Evolutionary conservation across 305 asterid genomes (phyloP).

Genomic region (Plantago coronopus): DNA sequence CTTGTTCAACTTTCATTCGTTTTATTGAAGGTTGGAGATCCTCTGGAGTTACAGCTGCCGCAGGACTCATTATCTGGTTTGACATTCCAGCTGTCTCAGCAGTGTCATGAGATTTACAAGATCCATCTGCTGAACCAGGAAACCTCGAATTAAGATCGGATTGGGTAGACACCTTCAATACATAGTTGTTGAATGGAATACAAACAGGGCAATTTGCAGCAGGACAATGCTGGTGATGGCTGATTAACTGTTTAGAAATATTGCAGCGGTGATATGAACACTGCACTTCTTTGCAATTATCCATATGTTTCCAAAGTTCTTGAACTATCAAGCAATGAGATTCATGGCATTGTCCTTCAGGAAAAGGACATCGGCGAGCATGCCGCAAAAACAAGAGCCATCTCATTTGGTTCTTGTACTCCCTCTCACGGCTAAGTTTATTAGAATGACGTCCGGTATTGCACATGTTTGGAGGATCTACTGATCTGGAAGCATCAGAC

Average conservation of each 20-base stretch:
- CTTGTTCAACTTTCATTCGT: slow-evolving; percentile 71
- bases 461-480: slow-evolving; percentile 40
- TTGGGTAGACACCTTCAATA: slow-evolving; percentile 42
- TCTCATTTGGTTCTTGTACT: slow-evolving; percentile 57
- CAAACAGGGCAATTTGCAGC: slow-evolving; percentile 81
- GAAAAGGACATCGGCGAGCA: slow-evolving; percentile 79
- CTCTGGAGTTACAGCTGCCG: slow-evolving; percentile 48
- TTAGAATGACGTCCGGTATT: slow-evolving; percentile 38
- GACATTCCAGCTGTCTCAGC: slow-evolving; percentile 45
- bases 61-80: slow-evolving; percentile 33
- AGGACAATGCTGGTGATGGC: slow-evolving; percentile 58
- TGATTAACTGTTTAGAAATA: slow-evolving; percentile 44
- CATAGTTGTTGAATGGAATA: slow-evolving; percentile 62
- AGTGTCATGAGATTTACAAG: slow-evolving; percentile 43
- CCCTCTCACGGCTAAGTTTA: slow-evolving; percentile 46
- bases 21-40: slow-evolving; percentile 66
- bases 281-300: slow-evolving; percentile 41
- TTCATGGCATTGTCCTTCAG: slow-evolving; percentile 81
- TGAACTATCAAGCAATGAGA: slow-evolving; percentile 56
- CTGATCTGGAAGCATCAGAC: slow-evolving; percentile 46
- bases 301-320: slow-evolving; percentile 68
- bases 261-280: slow-evolving; percentile 67
- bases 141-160: slow-evolving; percentile 43
- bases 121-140: slow-evolving; percentile 43
- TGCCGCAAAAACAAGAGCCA: slow-evolving; percentile 87